Evolutionary conservation across 2,329 filamentous ascomycete species (phyloP).

Genomic region (Neonectria ditissima): DNA sequence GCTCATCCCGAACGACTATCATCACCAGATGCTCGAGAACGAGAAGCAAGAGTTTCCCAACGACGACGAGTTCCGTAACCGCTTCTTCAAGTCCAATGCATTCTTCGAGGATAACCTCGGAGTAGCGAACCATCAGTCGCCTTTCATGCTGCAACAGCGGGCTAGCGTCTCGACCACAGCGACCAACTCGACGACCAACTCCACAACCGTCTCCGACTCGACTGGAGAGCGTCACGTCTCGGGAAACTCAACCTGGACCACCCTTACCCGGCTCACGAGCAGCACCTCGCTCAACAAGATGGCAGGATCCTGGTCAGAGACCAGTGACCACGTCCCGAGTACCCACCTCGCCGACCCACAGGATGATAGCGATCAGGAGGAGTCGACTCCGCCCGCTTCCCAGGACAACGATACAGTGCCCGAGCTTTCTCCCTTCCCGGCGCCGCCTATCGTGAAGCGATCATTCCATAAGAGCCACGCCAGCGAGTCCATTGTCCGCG

Average conservation of each 20-base stretch:
- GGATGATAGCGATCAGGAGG: slow-evolving; percentile 41
- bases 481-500: slow-evolving; percentile 52
- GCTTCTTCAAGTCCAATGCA: slow-evolving; percentile 31
- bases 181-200: slow-evolving; percentile 62
- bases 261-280: slow-evolving; percentile 67
- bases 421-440: slow-evolving; percentile 49
- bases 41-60: slow-evolving; percentile 47
- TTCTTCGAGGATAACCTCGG: slow-evolving; percentile 39
- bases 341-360: slow-evolving; percentile 40
- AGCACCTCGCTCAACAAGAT: slow-evolving; percentile 59
- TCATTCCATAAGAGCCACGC: slow-evolving; percentile 52
- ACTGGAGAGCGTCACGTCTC: slow-evolving; percentile 66
- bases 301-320: slow-evolving; percentile 47
- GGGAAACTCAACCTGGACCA: slow-evolving; percentile 64
- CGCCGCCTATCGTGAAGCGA: slow-evolving; percentile 37
- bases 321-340: slow-evolving; percentile 47
- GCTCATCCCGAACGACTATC: slow-evolving; percentile 71
- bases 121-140: slow-evolving; percentile 32
- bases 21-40: slow-evolving; percentile 62
- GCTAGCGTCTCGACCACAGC: slow-evolving; percentile 67
- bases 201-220: slow-evolving; percentile 60
- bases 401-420: slow-evolving; percentile 51
- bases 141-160: slow-evolving; percentile 54
- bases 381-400: slow-evolving; percentile 39
- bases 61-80: slow-evolving; percentile 47